Conservation (phyloP, 116 monocot genomes). For the Cymodocea nodosa region DNA sequence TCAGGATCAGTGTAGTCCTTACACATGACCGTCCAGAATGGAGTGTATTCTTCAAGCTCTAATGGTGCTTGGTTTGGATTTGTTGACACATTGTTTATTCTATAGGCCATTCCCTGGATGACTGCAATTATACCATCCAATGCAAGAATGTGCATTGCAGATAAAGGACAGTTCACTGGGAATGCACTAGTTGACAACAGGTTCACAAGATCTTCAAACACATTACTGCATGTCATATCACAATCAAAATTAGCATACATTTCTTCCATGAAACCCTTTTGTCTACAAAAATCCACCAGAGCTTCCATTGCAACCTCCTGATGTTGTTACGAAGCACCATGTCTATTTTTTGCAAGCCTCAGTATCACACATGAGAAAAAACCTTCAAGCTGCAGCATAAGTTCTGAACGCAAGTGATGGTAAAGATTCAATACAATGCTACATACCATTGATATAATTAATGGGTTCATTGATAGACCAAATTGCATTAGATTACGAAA, state of each 20-base stretch:
- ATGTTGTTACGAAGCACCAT: slow-evolving; percentile 57
- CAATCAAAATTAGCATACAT: slow-evolving; percentile 90
- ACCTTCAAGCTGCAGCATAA: slow-evolving; percentile 75
- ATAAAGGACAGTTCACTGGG: slow-evolving; percentile 66
- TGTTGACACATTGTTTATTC: slow-evolving; percentile 31
- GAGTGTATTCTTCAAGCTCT: slow-evolving; percentile 50
- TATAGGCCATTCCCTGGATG: slow-evolving; percentile 50
- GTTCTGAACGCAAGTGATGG: slow-evolving; percentile 45
- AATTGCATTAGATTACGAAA: slow-evolving; percentile 79
- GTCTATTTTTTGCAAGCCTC: slow-evolving; percentile 49
- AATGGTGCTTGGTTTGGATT: slow-evolving; percentile 16
- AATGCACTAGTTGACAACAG: slow-evolving; percentile 74
- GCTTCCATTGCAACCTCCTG: slow-evolving; percentile 84
- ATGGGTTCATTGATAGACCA: slow-evolving; percentile 73
- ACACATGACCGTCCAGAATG: slow-evolving; percentile 76
- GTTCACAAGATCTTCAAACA: slow-evolving; percentile 63
- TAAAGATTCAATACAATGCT: slow-evolving; percentile 74
- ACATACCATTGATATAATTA: slow-evolving; percentile 65
- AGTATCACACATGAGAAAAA: slow-evolving; percentile 76
- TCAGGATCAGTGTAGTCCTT: slow-evolving; percentile 56
- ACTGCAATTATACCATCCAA: slow-evolving; percentile 76
- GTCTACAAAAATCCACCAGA: slow-evolving; percentile 72
- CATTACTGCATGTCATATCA: slow-evolving; percentile 59
- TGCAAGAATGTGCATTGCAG: slow-evolving; percentile 60
- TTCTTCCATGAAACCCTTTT: slow-evolving; percentile 63